These are phyloP conservation scores for Phialophora tarda DNA, from an alignment of 2,329 filamentous ascomycete genomes.

Conservation along the genomic window DNA sequence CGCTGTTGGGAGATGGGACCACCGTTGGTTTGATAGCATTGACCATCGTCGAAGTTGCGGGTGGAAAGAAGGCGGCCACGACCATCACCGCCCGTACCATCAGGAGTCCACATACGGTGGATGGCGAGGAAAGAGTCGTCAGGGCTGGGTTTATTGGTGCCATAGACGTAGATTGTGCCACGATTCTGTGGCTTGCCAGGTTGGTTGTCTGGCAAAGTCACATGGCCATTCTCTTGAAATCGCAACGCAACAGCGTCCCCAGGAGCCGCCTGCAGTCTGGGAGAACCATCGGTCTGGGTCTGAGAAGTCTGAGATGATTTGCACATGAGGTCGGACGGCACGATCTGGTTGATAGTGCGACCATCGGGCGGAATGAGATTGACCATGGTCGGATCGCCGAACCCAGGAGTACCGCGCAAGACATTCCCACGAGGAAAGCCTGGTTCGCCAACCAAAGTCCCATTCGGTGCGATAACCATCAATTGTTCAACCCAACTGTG, in stretches of 20 bases:
- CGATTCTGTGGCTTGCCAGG: constrained; percentile 67
- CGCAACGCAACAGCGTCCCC: constrained; percentile 70
- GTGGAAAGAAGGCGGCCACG: constrained; percentile 76
- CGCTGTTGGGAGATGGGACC: constrained; percentile 65
- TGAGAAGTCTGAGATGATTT: constrained; percentile 65
- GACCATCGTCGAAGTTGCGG: constrained; percentile 85
- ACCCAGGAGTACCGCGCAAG: constrained; percentile 61
- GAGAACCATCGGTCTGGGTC: constrained; percentile 64
- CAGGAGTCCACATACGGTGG: constrained; percentile 75
- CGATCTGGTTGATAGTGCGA: constrained; percentile 54
- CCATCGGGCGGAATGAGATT: constrained; percentile 67
- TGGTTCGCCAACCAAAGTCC: constrained; percentile 70
- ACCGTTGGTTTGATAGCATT: constrained; percentile 82
- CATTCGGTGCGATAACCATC: constrained; percentile 72
- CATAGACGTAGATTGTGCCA: constrained; percentile 77
- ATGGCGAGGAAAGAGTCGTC: constrained; percentile 68
- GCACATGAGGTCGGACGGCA: constrained; percentile 65
- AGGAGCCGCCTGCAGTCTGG: constrained; percentile 64
- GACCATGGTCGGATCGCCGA: constrained; percentile 64
- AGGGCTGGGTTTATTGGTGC: constrained; percentile 64
- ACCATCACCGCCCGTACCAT: constrained; percentile 79
- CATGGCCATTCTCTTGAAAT: constrained; percentile 79
- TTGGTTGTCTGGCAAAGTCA: constrained; percentile 64
- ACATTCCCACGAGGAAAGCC: constrained; percentile 79
- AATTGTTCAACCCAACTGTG: constrained; percentile 87